Conservation (phyloP, 164 flowering plant species). For the Malania oleifera region DNA sequence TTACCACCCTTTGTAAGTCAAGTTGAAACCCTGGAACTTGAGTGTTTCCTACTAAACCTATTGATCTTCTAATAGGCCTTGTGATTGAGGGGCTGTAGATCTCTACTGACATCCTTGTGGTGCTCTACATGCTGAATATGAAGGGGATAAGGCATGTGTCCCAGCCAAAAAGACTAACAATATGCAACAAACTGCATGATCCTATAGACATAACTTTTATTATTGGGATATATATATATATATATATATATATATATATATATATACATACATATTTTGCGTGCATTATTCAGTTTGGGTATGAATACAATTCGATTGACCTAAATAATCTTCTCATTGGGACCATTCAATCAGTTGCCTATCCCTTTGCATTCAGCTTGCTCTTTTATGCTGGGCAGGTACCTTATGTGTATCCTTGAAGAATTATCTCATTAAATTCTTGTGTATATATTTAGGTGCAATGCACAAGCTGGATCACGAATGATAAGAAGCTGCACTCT, state of each 20-base stretch:
- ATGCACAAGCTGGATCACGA: slow-evolving; percentile 22
- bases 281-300: too few species aligned
- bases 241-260: too few species aligned
- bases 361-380: not conserved
- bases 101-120: not conserved
- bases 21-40: not conserved
- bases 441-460: slow-evolving; percentile 33
- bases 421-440: not conserved
- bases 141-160: not conserved
- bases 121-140: not conserved
- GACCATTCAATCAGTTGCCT: not conserved
- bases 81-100: not conserved
- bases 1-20: slow-evolving; percentile 74
- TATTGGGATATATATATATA: too few species aligned
- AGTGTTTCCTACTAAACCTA: not conserved
- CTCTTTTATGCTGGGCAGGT: not conserved
- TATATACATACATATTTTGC: too few species aligned
- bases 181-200: too few species aligned
- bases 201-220: too few species aligned
- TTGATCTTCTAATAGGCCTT: not conserved
- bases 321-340: not conserved
- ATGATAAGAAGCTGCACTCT: slow-evolving; percentile 13
- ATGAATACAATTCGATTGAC: not conserved
- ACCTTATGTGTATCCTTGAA: not conserved
- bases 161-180: not conserved